These are phyloP conservation scores for Phytophthora idaei DNA, from an alignment of 352 stramenopile genomes.

Conservation along the genomic window DNA sequence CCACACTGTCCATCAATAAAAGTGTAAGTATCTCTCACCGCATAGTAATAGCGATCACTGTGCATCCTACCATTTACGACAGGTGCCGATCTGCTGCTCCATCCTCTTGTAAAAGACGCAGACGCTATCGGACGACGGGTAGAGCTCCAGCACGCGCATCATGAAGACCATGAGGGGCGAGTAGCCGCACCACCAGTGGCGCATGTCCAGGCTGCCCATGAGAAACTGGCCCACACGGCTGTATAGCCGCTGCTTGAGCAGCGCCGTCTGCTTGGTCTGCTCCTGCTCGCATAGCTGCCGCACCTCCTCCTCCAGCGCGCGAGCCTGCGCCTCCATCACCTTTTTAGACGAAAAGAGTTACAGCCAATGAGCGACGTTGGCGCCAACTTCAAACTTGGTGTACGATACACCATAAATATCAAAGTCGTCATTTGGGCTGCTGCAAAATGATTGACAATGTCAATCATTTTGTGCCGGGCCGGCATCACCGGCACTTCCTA, in stretches of 20 bases:
- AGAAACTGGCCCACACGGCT: constrained; percentile 81
- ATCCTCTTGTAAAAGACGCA: constrained; percentile 78
- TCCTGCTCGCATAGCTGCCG: constrained; percentile 44
- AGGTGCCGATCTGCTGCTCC: constrained; percentile 63
- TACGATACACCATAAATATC: constrained; percentile 1
- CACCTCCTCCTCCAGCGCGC: constrained; percentile 45
- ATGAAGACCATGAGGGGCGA: constrained; percentile 88
- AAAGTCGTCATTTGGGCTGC: constrained; percentile 1
- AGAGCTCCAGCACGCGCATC: constrained; percentile 85
- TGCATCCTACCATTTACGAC: constrained; percentile 62
- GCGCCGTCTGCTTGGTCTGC: constrained; percentile 39
- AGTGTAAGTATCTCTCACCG: constrained; percentile 6
- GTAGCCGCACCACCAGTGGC: constrained; percentile 84
- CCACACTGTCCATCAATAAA: constrained; percentile 52
- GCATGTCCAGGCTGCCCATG: constrained; percentile 58
- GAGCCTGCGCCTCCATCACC: constrained; percentile 42
- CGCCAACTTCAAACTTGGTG: constrained; percentile 12
- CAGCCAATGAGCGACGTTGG: constrained; percentile 23
- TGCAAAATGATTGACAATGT: too few relatives aligned
- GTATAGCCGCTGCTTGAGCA: constrained; percentile 76
- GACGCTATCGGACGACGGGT: constrained; percentile 71
- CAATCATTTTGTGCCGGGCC: constrained; percentile 1
- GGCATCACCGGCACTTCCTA: not conserved
- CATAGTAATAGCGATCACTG: not conserved
- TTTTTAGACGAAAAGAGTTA: constrained; percentile 8